Evolutionary conservation across 2,329 filamentous ascomycete genomes (phyloP).

Genomic region (Aspergillus pseudotamarii): DNA sequence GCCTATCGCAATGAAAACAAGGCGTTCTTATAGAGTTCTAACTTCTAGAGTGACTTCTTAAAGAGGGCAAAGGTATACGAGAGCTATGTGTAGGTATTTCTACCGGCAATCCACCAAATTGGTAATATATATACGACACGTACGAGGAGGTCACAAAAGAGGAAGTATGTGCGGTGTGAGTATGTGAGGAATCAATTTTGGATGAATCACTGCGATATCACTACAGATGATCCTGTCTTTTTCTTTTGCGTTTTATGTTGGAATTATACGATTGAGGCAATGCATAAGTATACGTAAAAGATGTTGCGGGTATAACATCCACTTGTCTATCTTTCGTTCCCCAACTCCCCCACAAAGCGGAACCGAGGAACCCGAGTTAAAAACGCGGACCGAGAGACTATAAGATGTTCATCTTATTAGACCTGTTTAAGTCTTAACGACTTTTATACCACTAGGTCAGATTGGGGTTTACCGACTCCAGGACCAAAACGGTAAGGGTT

Average conservation of each 20-base stretch:
- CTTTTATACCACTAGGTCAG: background rate
- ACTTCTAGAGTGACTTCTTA: background rate
- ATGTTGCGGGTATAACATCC: background rate
- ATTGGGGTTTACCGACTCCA: background rate
- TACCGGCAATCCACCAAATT: background rate
- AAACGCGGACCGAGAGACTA: background rate
- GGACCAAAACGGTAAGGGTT: background rate
- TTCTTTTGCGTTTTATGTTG: too few species aligned
- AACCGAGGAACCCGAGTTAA: background rate
- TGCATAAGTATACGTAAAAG: too few species aligned
- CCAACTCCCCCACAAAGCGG: background rate
- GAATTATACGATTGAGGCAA: too few species aligned
- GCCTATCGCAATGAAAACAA: too few species aligned
- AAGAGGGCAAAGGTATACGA: background rate
- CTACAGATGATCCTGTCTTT: background rate
- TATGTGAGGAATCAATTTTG: background rate
- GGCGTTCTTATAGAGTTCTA: too few species aligned
- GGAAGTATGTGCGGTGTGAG: background rate
- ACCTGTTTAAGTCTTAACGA: background rate
- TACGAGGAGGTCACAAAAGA: background rate
- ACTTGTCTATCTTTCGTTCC: background rate
- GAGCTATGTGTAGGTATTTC: background rate
- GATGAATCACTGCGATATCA: background rate
- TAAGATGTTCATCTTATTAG: background rate
- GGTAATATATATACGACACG: background rate